phyloP scores from a whole-genome alignment of 495 filamentous ascomycete genomes.

The Amniculicola lignicola region DNA sequence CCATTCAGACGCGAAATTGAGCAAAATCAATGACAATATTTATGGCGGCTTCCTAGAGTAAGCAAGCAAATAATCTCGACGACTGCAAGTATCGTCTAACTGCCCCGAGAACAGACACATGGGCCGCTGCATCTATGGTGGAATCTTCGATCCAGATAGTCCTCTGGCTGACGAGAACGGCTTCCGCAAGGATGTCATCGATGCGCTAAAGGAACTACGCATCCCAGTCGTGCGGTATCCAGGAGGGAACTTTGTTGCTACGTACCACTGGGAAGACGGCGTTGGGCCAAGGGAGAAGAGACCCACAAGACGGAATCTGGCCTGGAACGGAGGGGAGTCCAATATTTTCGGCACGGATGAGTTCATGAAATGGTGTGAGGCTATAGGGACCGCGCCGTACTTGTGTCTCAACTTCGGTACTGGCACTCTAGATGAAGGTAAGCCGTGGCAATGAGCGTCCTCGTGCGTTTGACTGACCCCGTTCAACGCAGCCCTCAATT shows the following conservation, averaged over 20 bases:
- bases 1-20: constrained; percentile 57
- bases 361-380: constrained; percentile 74
- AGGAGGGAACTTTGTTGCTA: constrained; percentile 78
- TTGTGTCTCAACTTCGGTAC: constrained; percentile 74
- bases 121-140: constrained; percentile 81
- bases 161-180: constrained; percentile 68
- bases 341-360: constrained; percentile 80
- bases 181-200: constrained; percentile 71
- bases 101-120: constrained; percentile 56
- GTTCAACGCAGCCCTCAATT: constrained; percentile 52
- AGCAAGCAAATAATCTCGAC: constrained; percentile 12
- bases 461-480: constrained; percentile 32
- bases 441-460: not conserved
- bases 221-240: constrained; percentile 75
- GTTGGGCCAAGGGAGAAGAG: constrained; percentile 66
- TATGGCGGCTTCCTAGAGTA: constrained; percentile 77
- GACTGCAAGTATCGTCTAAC: not conserved
- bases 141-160: constrained; percentile 72
- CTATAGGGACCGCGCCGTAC: constrained; percentile 67
- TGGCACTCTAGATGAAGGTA: constrained; percentile 69
- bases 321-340: constrained; percentile 69
- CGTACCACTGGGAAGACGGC: constrained; percentile 79
- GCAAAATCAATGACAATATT: constrained; percentile 68
- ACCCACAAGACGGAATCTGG: constrained; percentile 65
- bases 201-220: constrained; percentile 63